Percentiles rank a stretch among this genome's conserved stretches.
Conservation (phyloP, 768 basidiomycete species). For the Tricholoma terreum region DNA sequence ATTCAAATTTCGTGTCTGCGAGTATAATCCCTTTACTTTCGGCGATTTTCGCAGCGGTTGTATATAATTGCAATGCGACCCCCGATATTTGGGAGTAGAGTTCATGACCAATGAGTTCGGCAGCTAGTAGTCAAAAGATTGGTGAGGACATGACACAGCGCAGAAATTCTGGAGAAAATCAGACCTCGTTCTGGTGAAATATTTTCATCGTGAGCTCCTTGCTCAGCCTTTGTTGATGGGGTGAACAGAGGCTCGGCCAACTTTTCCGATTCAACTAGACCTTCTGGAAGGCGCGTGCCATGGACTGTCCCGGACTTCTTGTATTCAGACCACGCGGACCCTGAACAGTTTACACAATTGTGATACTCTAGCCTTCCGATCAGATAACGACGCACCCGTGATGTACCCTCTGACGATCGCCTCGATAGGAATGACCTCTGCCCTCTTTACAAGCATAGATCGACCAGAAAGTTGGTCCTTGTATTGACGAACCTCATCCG, state of each 20-base stretch:
- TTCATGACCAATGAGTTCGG: slow-evolving; percentile 60
- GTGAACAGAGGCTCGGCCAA: slow-evolving; percentile 87
- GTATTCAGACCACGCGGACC: slow-evolving; percentile 96
- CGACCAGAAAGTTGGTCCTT: slow-evolving; percentile 76
- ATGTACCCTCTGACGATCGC: slow-evolving; percentile 96
- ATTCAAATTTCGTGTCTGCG: slow-evolving; percentile 99
- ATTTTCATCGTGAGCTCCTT: slow-evolving; percentile 94
- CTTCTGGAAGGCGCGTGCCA: slow-evolving; percentile 71
- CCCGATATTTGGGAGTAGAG: slow-evolving; percentile 60
- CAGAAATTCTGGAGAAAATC: not conserved
- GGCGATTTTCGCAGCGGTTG: slow-evolving; percentile 72
- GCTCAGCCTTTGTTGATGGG: slow-evolving; percentile 95
- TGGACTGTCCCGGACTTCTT: slow-evolving; percentile 85
- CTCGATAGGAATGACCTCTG: slow-evolving; percentile 86
- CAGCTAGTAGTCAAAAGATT: slow-evolving; percentile 40
- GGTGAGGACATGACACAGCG: slow-evolving; percentile 3
- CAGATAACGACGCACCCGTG: slow-evolving; percentile 56
- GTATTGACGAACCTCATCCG: slow-evolving; percentile 70
- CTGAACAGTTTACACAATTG: slow-evolving; percentile 37
- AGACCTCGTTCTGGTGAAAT: slow-evolving; percentile 79
- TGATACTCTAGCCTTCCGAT: not conserved
- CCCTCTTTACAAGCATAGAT: slow-evolving; percentile 88
- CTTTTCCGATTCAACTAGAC: slow-evolving; percentile 81
- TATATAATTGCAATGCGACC: slow-evolving; percentile 64
- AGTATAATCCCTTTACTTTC: slow-evolving; percentile 80